Conservation (phyloP, 345 rosid species). For the Odontarrhena argentea region DNA sequence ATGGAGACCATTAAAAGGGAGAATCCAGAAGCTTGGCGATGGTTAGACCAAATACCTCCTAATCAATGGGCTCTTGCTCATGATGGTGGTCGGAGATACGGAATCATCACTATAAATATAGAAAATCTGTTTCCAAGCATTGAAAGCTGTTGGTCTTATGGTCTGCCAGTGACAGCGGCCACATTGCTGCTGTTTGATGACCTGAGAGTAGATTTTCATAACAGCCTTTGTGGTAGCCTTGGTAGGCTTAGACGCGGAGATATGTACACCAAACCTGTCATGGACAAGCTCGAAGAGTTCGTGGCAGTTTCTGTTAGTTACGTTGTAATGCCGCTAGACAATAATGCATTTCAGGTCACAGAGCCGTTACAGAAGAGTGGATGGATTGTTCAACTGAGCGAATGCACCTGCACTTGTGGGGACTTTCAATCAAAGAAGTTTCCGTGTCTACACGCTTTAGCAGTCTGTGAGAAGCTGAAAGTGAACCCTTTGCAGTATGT, state of each 20-base stretch:
- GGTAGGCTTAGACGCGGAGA: neutral
- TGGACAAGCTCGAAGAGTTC: slow-evolving; percentile 9
- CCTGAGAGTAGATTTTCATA: neutral
- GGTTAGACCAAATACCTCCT: slow-evolving; percentile 16
- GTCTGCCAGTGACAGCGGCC: neutral
- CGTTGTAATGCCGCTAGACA: slow-evolving; percentile 7
- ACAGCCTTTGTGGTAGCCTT: neutral
- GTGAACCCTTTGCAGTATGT: slow-evolving; percentile 30
- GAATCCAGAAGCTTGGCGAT: slow-evolving; percentile 6
- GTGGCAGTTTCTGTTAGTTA: neutral
- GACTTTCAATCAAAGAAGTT: slow-evolving; percentile 1
- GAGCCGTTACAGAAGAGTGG: neutral
- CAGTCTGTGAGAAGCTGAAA: slow-evolving; percentile 21
- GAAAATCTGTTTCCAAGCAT: neutral
- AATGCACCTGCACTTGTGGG: slow-evolving; percentile 21
- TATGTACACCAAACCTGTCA: neutral
- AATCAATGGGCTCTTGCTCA: slow-evolving; percentile 20
- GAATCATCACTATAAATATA: neutral
- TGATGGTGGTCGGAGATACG: slow-evolving; percentile 20
- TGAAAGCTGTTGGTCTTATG: neutral
- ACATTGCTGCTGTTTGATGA: neutral
- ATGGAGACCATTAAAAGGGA: neutral
- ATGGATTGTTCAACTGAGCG: slow-evolving; percentile 12
- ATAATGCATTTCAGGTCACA: slow-evolving; percentile 11
- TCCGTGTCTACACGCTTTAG: slow-evolving; percentile 23